These are phyloP conservation scores for Amauroascus niger DNA, from an alignment of 2,329 filamentous ascomycete genomes.

Conservation along the genomic window DNA sequence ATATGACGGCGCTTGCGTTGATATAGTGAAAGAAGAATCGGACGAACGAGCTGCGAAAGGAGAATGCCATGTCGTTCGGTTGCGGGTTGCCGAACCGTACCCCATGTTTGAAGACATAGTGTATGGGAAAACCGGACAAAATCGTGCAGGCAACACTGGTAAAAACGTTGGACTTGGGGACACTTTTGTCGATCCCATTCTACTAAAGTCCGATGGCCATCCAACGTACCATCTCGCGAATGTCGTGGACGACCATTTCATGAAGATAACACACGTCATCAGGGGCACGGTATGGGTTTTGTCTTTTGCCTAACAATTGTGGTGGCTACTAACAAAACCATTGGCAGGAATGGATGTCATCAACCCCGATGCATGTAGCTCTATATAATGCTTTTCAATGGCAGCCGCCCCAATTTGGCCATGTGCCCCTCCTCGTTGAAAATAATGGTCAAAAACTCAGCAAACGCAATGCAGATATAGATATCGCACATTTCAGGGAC, in stretches of 20 bases:
- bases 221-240: constrained; percentile 97
- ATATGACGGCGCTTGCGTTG: constrained; percentile 64
- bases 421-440: constrained; percentile 66
- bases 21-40: constrained; percentile 57
- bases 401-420: constrained; percentile 64
- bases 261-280: constrained; percentile 93
- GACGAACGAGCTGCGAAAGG: constrained; percentile 58
- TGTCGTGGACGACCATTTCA: constrained; percentile 88
- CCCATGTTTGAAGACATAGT: constrained; percentile 66
- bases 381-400: constrained; percentile 72
- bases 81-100: constrained; percentile 55
- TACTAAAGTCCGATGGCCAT: constrained; percentile 82
- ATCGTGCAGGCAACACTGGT: constrained; percentile 29
- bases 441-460: constrained; percentile 65
- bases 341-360: constrained; percentile 80
- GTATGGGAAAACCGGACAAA: constrained; percentile 54
- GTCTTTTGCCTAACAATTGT: background rate
- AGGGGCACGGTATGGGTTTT: constrained; percentile 59
- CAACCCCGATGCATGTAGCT: constrained; percentile 67
- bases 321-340: constrained; percentile 1
- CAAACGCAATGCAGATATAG: constrained; percentile 66
- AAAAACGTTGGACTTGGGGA: constrained; percentile 37
- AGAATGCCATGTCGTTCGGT: constrained; percentile 66
- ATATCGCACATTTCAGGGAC: constrained; percentile 49
- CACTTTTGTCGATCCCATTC: constrained; percentile 67